Evolutionary conservation across 1,139 yeast genomes (phyloP).

Genomic region (Geotrichum cucujoidarum): DNA sequence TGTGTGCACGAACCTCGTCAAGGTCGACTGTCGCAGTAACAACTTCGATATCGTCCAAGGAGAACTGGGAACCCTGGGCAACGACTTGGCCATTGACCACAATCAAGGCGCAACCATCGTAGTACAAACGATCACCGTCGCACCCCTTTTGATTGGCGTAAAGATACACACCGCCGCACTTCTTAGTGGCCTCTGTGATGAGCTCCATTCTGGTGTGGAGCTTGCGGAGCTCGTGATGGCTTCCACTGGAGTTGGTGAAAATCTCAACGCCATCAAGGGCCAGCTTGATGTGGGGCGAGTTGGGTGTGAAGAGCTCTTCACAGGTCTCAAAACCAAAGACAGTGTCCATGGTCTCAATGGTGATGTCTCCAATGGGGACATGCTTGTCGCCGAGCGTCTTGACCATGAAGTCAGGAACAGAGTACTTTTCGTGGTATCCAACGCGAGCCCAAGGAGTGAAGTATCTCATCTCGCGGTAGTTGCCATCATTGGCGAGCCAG

Average conservation of each 20-base stretch:
- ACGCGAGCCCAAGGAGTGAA: conserved; percentile 92
- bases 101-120: conserved; percentile 94
- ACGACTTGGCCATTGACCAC: conserved; percentile 86
- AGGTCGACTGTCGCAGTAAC: conserved; percentile 88
- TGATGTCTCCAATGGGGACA: conserved; percentile 87
- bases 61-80: conserved; percentile 90
- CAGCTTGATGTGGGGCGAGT: conserved; percentile 89
- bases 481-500: conserved; percentile 94
- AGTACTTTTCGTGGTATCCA: conserved; percentile 63
- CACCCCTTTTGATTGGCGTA: conserved; percentile 96
- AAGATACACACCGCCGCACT: conserved; percentile 92
- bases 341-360: conserved; percentile 75
- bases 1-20: conserved; percentile 81
- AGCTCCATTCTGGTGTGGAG: conserved; percentile 76
- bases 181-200: conserved; percentile 86
- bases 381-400: conserved; percentile 45
- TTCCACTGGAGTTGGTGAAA: conserved; percentile 90
- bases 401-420: conserved; percentile 61
- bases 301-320: conserved; percentile 94
- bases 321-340: conserved; percentile 94
- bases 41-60: conserved; percentile 86
- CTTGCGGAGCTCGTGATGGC: conserved; percentile 92
- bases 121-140: conserved; percentile 94
- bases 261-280: conserved; percentile 95
- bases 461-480: conserved; percentile 94